These are phyloP conservation scores for Cyclocybe cylindracea DNA, from an alignment of 768 basidiomycete species.

Conservation along the genomic window DNA sequence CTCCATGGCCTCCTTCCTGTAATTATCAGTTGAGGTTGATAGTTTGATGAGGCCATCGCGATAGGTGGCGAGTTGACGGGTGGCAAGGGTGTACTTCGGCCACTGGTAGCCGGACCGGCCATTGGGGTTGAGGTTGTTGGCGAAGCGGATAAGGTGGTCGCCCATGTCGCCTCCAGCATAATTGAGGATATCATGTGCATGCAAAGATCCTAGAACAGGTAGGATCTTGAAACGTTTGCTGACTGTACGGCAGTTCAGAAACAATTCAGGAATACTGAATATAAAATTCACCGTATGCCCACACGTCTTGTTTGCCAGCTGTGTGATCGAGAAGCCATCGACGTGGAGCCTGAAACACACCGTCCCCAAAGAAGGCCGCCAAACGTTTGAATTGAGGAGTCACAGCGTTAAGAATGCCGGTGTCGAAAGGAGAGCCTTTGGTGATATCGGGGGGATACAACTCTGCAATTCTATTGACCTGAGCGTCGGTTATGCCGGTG, in stretches of 20 bases:
- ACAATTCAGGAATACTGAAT: not conserved
- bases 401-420: constrained; percentile 11
- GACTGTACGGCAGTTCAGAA: constrained; percentile 5
- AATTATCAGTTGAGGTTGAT: constrained; percentile 21
- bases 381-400: constrained; percentile 50
- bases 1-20: constrained; percentile 19
- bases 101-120: constrained; percentile 24
- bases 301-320: constrained; percentile 36
- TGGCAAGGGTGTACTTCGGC: constrained; percentile 13
- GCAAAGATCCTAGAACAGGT: constrained; percentile 13
- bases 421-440: constrained; percentile 22
- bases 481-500: constrained; percentile 2
- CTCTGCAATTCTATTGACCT: constrained; percentile 13
- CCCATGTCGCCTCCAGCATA: constrained; percentile 20
- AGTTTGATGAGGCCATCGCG: constrained; percentile 15
- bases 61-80: constrained; percentile 25
- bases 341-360: constrained; percentile 46
- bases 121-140: constrained; percentile 40
- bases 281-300: constrained; percentile 33
- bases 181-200: constrained; percentile 3
- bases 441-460: constrained; percentile 20
- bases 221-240: constrained; percentile 14
- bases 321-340: constrained; percentile 41
- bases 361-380: constrained; percentile 49
- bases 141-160: constrained; percentile 17